phyloP scores from a whole-genome alignment of 2,329 filamentous ascomycete genomes.

The Exophiala mesophila region DNA sequence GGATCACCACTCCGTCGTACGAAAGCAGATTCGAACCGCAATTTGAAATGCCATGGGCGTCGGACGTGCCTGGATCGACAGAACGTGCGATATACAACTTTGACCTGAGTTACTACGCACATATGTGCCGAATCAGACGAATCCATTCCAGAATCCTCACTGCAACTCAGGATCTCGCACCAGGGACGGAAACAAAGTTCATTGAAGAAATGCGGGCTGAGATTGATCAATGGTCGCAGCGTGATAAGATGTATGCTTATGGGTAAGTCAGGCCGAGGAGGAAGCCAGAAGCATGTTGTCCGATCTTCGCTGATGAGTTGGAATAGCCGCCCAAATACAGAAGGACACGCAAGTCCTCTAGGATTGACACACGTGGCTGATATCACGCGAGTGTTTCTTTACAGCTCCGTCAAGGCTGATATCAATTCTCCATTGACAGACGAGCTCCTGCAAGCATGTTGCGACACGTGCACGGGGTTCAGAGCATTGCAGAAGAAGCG shows the following conservation, averaged over 20 bases:
- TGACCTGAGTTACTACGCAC: background rate
- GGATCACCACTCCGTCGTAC: too few relatives aligned
- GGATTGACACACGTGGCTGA: background rate
- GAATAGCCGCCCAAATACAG: background rate
- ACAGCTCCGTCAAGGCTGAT: background rate
- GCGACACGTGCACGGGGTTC: slow-evolving; percentile 1
- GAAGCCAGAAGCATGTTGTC: background rate
- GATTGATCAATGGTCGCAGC: slow-evolving; percentile 2
- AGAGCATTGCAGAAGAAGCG: background rate
- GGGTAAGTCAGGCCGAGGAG: background rate
- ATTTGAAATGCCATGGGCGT: slow-evolving; percentile 3
- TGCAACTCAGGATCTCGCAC: background rate
- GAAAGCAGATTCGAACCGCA: too few relatives aligned
- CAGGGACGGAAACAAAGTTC: background rate
- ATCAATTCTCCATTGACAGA: background rate
- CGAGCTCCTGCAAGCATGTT: background rate
- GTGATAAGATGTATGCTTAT: background rate
- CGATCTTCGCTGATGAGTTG: background rate
- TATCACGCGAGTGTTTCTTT: background rate
- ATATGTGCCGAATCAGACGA: background rate
- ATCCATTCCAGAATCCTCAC: slow-evolving; percentile 1
- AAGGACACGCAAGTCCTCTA: background rate
- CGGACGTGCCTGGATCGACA: background rate
- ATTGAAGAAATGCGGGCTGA: background rate
- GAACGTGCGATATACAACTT: background rate